Percentiles rank a stretch among this genome's conserved stretches.
phyloP scores from a whole-genome alignment of 352 stramenopile genomes.

The Paralagenidium karlingii region DNA sequence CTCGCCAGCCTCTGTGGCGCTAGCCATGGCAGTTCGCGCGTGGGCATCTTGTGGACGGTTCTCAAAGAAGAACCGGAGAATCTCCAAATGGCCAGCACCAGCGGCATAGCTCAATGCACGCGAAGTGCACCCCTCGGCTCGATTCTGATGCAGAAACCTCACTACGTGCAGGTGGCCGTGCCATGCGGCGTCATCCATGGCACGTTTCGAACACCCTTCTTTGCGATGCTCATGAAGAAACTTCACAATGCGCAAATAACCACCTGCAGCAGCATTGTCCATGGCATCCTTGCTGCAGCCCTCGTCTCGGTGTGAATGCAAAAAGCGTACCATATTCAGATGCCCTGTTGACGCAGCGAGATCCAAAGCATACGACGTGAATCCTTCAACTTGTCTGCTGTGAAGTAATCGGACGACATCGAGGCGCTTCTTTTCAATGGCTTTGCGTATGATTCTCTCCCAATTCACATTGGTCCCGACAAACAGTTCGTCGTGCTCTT shows the following conservation, averaged over 20 bases:
- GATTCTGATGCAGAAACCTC: constrained; percentile 17
- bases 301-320: constrained; percentile 20
- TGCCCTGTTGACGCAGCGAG: constrained; percentile 15
- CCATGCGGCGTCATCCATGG: constrained; percentile 28
- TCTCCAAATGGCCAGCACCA: constrained; percentile 13
- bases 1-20: constrained; percentile 24
- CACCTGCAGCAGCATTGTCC: constrained; percentile 22
- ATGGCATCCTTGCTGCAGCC: constrained; percentile 30
- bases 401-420: constrained; percentile 25
- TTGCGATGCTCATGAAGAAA: constrained; percentile 24
- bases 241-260: constrained; percentile 29
- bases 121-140: constrained; percentile 14
- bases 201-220: constrained; percentile 25
- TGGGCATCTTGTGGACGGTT: constrained; percentile 21
- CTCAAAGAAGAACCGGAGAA: constrained; percentile 16
- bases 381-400: constrained; percentile 6
- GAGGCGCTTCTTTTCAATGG: constrained; percentile 15
- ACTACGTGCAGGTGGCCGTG: constrained; percentile 16
- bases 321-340: constrained; percentile 16
- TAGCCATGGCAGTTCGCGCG: constrained; percentile 20
- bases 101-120: constrained; percentile 16
- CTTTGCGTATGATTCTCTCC: too few species aligned
- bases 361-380: constrained; percentile 13
- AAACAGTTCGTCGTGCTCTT: too few species aligned
- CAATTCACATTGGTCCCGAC: too few species aligned